Conservation (phyloP, 306 rosid species). For the Sophora flavescens region DNA sequence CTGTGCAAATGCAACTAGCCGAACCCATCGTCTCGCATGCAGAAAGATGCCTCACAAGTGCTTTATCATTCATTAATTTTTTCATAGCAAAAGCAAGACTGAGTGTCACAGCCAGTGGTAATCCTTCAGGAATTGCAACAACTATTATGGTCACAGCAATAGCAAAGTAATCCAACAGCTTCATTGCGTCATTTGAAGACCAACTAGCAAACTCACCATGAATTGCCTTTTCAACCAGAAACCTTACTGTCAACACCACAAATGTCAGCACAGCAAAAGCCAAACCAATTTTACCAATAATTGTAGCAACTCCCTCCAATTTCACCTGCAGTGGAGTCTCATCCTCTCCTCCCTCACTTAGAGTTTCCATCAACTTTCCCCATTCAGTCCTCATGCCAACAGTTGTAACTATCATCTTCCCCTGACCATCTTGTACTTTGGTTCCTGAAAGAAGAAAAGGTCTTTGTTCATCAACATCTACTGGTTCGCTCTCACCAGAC, state of each 20-base stretch:
- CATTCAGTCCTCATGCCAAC: constrained; percentile 99
- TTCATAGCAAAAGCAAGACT: constrained; percentile 98
- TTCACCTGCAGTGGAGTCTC: constrained; percentile 98
- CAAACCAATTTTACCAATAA: constrained; percentile 94
- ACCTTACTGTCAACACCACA: constrained; percentile 69
- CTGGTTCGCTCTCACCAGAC: constrained; percentile 96
- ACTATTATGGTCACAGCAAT: constrained; percentile 88
- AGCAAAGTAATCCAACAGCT: constrained; percentile 77
- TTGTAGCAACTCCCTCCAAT: constrained; percentile 90
- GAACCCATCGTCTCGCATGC: constrained; percentile 99
- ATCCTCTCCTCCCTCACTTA: constrained; percentile 91
- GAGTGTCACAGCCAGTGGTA: constrained; percentile 92
- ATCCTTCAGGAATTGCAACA: constrained; percentile 97
- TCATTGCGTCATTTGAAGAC: constrained; percentile 79
- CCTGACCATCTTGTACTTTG: constrained; percentile 93
- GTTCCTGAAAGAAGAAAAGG: constrained; percentile 97
- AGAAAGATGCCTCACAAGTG: constrained; percentile 91
- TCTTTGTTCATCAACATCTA: constrained; percentile 53
- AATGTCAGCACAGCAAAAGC: constrained; percentile 81
- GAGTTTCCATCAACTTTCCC: constrained; percentile 96
- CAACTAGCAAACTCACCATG: constrained; percentile 60
- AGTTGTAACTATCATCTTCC: constrained; percentile 86
- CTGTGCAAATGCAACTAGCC: constrained; percentile 93
- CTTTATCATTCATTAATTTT: constrained; percentile 79
- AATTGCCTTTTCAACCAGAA: constrained; percentile 67